Percentiles rank a stretch among this genome's conserved stretches.
phyloP scores from a whole-genome alignment of 208 protist species.

The Trypanosoma scelopori region DNA sequence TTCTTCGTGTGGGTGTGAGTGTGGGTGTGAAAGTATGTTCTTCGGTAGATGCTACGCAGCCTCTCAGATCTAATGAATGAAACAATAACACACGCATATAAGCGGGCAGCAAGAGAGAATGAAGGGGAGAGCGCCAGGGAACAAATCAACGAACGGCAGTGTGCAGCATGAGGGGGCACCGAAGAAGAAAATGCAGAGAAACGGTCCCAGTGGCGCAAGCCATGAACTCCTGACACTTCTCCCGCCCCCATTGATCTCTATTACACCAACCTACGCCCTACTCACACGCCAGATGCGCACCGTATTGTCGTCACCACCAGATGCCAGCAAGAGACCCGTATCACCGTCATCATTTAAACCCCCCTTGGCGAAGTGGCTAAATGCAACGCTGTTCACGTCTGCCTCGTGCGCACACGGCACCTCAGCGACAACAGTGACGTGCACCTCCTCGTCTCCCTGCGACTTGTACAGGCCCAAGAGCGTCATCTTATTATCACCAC shows the following conservation, averaged over 20 bases:
- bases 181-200: constrained; percentile 7
- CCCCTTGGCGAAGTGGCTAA: constrained; percentile 28
- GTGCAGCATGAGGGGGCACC: background rate
- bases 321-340: constrained; percentile 51
- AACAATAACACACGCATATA: too few species aligned
- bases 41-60: background rate
- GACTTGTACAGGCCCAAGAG: constrained; percentile 61
- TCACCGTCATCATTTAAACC: constrained; percentile 10
- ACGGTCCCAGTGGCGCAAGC: background rate
- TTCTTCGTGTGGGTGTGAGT: background rate
- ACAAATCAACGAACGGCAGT: too few species aligned
- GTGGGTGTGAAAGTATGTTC: background rate
- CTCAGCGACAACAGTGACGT: constrained; percentile 35
- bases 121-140: too few species aligned
- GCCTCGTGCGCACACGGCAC: constrained; percentile 56
- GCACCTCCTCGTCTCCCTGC: constrained; percentile 15
- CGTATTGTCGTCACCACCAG: constrained; percentile 68
- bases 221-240: background rate
- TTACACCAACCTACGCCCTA: constrained; percentile 6
- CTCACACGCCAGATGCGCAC: constrained; percentile 72
- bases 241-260: background rate
- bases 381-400: constrained; percentile 85
- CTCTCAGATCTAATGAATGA: background rate
- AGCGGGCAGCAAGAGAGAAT: too few species aligned
- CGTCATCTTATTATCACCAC: constrained; percentile 83